A percentile compares a stretch with the other conserved stretches of the same genome.
Evolutionary conservation across 1,284 basidiomycete genomes (phyloP).

Genomic region (Entoloma clypeatum): DNA sequence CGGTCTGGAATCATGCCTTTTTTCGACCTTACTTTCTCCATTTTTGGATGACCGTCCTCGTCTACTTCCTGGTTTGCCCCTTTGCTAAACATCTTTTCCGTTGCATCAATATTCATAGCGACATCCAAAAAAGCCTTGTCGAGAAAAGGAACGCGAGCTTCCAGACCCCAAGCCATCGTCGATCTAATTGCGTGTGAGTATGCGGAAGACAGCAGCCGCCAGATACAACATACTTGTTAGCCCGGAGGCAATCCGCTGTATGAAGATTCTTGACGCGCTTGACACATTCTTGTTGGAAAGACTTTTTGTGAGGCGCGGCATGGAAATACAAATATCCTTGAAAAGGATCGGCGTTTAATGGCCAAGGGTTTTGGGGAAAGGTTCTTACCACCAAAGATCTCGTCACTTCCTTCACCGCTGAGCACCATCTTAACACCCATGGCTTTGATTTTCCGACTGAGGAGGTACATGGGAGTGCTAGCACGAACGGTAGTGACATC

Average conservation of each 20-base stretch:
- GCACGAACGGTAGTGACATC: conserved; percentile 99
- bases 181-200: conserved; percentile 49
- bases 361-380: neutral
- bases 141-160: conserved; percentile 98
- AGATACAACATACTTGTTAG: conserved; percentile 78
- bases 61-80: conserved; percentile 76
- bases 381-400: conserved; percentile 85
- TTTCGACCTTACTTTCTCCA: conserved; percentile 76
- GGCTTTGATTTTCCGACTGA: conserved; percentile 98
- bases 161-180: conserved; percentile 99
- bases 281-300: conserved; percentile 96
- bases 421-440: conserved; percentile 99
- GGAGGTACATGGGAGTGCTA: conserved; percentile 96
- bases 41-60: conserved; percentile 80
- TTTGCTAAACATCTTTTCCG: conserved; percentile 90
- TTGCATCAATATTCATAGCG: conserved; percentile 87
- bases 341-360: conserved; percentile 4
- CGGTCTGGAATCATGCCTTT: conserved; percentile 3
- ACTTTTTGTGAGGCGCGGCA: conserved; percentile 84
- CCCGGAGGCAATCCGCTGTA: conserved; percentile 95
- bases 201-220: conserved; percentile 4
- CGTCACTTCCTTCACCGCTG: conserved; percentile 96
- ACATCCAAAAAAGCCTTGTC: conserved; percentile 96
- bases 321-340: conserved; percentile 99
- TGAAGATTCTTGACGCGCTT: conserved; percentile 97